Evolutionary conservation across 2,329 filamentous ascomycete species (phyloP), one percentile per base, ranked within the genome.

Genomic region (Neonectria coccinea): DNA sequence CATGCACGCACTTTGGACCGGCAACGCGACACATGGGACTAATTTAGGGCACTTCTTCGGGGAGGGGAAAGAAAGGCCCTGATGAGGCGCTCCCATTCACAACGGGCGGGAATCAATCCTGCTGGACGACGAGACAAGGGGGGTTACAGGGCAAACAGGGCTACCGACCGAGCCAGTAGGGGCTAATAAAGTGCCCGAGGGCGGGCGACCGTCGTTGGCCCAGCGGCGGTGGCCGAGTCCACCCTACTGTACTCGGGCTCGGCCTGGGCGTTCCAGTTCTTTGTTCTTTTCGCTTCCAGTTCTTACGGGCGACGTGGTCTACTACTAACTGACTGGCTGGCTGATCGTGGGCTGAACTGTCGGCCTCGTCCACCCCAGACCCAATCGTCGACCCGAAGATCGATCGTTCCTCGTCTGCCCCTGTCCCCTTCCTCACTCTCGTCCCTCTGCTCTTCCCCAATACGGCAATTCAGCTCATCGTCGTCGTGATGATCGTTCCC

Each of bases 1-100:
- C 68, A 73, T 73, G 71, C 71, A 73, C 64, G 70, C 71, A 73
- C 71, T 73, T 73, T 73, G 71, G 53, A 65, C 56, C 56, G 31
- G 48, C 44, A n/a, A 57, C 59, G 48, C 47, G 52, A 62, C 48
- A 47, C 29, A 54, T 41, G 54, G 59, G 54, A 22, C 47, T 33
- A 47, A 29, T 9, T 29, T 41, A 50, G 18, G 36, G 45, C 53
- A 56, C 39, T 31, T 25, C 25, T 25, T 25, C 25, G 25, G 25
- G 25, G 25, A 29, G 53, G 25, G 41, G 18, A 41, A 44, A 41
- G 18, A 41, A 44, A 25, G 25, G 36, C 22, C 33, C 51, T 54
- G 51, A 33, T 54, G 51, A 33, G 51, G 51, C 51, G 51, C 36
- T 33, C 31, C 20, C 36, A 45, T 45, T 45, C 20, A 45, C 18